Base-by-base conservation (phyloP, 306 rosid genomes). In the Fragaria nilgerrensis region DNA sequence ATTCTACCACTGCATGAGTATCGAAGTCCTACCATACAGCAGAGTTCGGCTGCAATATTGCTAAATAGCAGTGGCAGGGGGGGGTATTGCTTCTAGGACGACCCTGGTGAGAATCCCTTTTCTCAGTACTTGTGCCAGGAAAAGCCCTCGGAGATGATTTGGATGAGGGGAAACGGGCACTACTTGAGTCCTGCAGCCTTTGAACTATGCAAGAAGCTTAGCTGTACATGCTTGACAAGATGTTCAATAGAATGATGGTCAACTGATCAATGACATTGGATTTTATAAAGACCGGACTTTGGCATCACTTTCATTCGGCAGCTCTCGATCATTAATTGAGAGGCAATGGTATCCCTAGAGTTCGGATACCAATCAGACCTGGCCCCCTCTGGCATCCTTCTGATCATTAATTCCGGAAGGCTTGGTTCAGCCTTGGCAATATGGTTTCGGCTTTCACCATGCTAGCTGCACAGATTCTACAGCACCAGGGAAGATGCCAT, bases 401-500 rank as follows among this genome's bases (percentile, higher is more conserved):
- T 44, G 76, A 75, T 84, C 82, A 78, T 78, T 74, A 58, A 45
- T 76, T 85, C 75, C 67, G 1, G 58, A 72, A 76, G 75, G 59
- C 75, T 44, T 70, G 83, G 79, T 81, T 82, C 66, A 74, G 80
- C 74, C 74, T 79, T 58, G 79, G 71, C 67, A 70, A 76, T 65
- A 79, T 34, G 84, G 82, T 79, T 77, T 64, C 44, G 67, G 86
- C 84, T 81, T 86, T 68, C 81, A 73, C 75, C 82, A 75, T 75
- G 86, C 80, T 41, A 77, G 75, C 77, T 84, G 75, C 83, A 73
- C 64, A 72, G 58, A 52, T 3, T 61, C 73, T 80, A 47, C 73
- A 27, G 82, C 79, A 68, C 87, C 88, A 77, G 84, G 88, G 85
- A 84, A 79, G 68, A 83, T 83, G 83, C 78, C 29, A 39, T 76